Percentiles rank a stretch among this genome's conserved stretches.
These are phyloP conservation scores for Lasiodiplodia sp. DNA, from an alignment of 2,329 filamentous ascomycete species.

Conservation along the genomic window DNA sequence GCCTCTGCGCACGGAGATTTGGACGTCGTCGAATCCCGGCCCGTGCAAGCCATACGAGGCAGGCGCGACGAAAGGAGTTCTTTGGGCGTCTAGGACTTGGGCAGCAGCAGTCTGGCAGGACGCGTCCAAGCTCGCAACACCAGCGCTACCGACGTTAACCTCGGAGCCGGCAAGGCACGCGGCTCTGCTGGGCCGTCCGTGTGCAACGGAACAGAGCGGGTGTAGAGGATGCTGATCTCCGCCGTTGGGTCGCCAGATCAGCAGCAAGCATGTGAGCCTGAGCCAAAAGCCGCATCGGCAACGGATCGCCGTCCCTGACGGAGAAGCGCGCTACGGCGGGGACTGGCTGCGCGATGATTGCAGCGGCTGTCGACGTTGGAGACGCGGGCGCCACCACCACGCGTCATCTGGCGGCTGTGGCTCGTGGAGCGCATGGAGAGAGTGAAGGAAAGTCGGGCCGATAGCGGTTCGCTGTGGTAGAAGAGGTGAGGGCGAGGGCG, in stretches of 20 bases:
- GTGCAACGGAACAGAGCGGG: slow-evolving; percentile 4
- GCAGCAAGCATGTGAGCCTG: slow-evolving; percentile 26
- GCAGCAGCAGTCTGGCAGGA: slow-evolving; percentile 2
- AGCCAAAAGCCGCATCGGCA: slow-evolving; percentile 16
- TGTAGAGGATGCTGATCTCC: slow-evolving; percentile 12
- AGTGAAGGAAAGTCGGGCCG: slow-evolving; percentile 20
- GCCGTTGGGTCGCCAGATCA: not conserved
- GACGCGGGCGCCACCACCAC: slow-evolving; percentile 6
- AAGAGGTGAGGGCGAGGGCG: not conserved
- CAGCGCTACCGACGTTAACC: slow-evolving; percentile 9
- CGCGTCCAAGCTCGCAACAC: slow-evolving; percentile 4
- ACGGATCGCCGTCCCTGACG: slow-evolving; percentile 11
- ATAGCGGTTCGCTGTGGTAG: slow-evolving; percentile 17
- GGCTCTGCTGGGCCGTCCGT: slow-evolving; percentile 15
- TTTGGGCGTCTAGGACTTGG: slow-evolving; percentile 24
- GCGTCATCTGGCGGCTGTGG: slow-evolving; percentile 25
- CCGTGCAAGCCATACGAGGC: slow-evolving; percentile 22
- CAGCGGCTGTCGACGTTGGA: slow-evolving; percentile 10
- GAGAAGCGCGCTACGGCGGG: slow-evolving; percentile 6
- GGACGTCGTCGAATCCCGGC: slow-evolving; percentile 13
- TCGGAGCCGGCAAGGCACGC: slow-evolving; percentile 8
- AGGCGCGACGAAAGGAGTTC: slow-evolving; percentile 14
- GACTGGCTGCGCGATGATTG: slow-evolving; percentile 4
- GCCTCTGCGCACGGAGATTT: slow-evolving; percentile 25
- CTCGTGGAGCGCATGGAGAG: slow-evolving; percentile 12